phyloP scores from a whole-genome alignment of 805 yeast genomes.

The Candida easanensis region DNA sequence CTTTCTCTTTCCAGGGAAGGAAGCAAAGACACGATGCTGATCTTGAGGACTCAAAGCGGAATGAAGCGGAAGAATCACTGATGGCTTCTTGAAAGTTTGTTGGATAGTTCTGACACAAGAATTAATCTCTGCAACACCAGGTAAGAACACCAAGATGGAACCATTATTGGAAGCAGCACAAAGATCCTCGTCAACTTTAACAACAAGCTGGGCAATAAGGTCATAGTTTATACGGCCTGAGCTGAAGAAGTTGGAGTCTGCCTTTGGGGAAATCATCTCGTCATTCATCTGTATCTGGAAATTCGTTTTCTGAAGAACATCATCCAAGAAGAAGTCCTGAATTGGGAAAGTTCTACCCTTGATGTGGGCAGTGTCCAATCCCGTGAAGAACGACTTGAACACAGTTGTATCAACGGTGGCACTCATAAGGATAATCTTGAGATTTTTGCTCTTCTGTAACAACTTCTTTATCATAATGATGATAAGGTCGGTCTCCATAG shows the following conservation, averaged over 20 bases:
- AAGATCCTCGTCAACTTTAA: constrained; percentile 50
- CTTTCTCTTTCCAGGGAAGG: constrained; percentile 61
- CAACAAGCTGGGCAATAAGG: constrained; percentile 56
- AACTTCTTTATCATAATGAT: constrained; percentile 72
- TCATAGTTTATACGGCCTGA: constrained; percentile 73
- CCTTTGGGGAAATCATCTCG: constrained; percentile 49
- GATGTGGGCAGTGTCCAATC: constrained; percentile 70
- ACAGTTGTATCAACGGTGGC: constrained; percentile 80
- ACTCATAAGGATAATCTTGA: constrained; percentile 83
- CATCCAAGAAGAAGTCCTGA: constrained; percentile 68
- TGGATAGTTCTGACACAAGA: constrained; percentile 49
- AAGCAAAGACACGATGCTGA: constrained; percentile 70
- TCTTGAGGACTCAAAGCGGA: constrained; percentile 83
- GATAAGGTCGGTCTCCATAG: constrained; percentile 85
- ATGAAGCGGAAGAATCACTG: constrained; percentile 70
- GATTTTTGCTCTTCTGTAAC: constrained; percentile 39
- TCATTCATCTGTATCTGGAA: constrained; percentile 48
- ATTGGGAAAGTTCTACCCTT: constrained; percentile 95
- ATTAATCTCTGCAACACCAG: constrained; percentile 87
- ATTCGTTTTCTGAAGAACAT: constrained; percentile 53
- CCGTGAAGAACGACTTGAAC: constrained; percentile 63
- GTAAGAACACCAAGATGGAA: constrained; percentile 79
- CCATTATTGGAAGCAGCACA: constrained; percentile 46
- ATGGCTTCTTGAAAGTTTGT: constrained; percentile 24
- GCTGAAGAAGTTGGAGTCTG: constrained; percentile 64